phyloP scores from a whole-genome alignment of 2,329 filamentous ascomycete genomes.

The Dissoconium aciculare region DNA sequence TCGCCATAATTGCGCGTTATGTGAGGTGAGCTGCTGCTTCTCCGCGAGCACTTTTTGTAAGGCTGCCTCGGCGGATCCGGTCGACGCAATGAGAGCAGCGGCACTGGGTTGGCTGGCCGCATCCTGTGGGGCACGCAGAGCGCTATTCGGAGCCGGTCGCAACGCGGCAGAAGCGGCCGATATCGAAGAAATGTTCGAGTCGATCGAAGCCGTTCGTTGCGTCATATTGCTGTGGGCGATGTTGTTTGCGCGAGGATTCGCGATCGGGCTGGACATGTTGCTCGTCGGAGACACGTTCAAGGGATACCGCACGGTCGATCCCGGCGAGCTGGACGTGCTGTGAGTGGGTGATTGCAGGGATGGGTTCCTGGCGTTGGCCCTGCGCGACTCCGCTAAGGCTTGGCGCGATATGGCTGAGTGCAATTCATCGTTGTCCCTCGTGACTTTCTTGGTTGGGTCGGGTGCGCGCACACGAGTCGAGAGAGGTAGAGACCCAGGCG shows the following conservation, averaged over 20 bases:
- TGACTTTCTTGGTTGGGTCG: conserved; percentile 14
- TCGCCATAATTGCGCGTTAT: conserved; percentile 88
- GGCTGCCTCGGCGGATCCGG: conserved; percentile 77
- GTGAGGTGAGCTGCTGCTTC: conserved; percentile 73
- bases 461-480: conserved; percentile 6
- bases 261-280: conserved; percentile 6
- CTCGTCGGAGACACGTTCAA: conserved; percentile 12
- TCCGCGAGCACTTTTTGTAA: conserved; percentile 82
- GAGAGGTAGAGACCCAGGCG: not conserved
- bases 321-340: conserved; percentile 1
- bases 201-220: conserved; percentile 67
- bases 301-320: too few relatives aligned
- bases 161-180: conserved; percentile 27
- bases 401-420: conserved; percentile 12
- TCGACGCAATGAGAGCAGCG: conserved; percentile 61
- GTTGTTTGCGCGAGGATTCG: conserved; percentile 5
- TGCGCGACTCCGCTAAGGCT: conserved; percentile 9
- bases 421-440: conserved; percentile 12
- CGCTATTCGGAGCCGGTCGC: conserved; percentile 12
- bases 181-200: conserved; percentile 67
- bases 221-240: too few relatives aligned
- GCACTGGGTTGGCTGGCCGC: conserved; percentile 57
- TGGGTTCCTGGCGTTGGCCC: conserved; percentile 3
- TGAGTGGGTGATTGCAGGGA: conserved; percentile 10
- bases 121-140: conserved; percentile 39